phyloP scores from a whole-genome alignment of 441 rosid genomes.

The Croton laevigatus region DNA sequence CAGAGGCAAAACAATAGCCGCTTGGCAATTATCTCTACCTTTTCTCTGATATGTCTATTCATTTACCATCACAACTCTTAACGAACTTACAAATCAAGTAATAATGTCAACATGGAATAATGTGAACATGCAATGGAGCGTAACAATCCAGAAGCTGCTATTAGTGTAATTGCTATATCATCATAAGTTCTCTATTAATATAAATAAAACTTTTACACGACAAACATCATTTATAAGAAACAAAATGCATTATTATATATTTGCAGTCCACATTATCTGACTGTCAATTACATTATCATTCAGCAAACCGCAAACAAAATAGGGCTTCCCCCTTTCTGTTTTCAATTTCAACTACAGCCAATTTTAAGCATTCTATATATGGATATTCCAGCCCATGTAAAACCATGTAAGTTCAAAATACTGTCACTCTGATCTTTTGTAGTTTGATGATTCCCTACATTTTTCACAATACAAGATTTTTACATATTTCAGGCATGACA shows the following conservation, averaged over 20 bases:
- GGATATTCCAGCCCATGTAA: not conserved
- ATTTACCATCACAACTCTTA: not conserved
- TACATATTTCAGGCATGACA: not conserved
- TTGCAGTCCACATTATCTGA: not conserved
- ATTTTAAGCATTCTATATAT: not conserved
- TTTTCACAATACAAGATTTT: not conserved
- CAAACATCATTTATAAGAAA: not conserved
- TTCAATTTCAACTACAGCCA: slow-evolving; percentile 1
- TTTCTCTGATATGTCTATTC: not conserved
- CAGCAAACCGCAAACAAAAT: not conserved
- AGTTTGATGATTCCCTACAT: not conserved
- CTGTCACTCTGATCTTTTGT: not conserved
- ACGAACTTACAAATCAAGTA: not conserved
- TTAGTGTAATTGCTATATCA: not conserved
- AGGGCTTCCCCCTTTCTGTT: not conserved
- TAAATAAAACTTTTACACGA: not conserved
- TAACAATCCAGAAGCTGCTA: not conserved
- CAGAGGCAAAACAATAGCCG: not conserved
- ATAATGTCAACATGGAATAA: not conserved
- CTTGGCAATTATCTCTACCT: not conserved
- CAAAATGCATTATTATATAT: not conserved
- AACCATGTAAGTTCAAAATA: not conserved
- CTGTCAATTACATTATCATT: not conserved
- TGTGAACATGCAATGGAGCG: not conserved
- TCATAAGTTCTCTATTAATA: not conserved